phyloP scores from a whole-genome alignment of 768 basidiomycete genomes.

The Austroboletus festivus region DNA sequence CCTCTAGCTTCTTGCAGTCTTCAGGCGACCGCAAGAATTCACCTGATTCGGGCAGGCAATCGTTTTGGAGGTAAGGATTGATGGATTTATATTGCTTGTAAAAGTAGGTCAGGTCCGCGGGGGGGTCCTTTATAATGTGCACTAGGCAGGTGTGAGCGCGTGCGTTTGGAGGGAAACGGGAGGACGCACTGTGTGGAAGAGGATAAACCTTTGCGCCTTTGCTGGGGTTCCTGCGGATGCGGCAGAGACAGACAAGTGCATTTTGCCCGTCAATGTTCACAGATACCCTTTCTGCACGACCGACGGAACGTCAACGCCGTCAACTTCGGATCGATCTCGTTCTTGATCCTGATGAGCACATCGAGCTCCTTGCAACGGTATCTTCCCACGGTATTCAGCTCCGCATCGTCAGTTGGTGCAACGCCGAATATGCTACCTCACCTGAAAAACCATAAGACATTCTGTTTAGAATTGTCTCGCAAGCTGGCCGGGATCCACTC shows the following conservation, averaged over 20 bases:
- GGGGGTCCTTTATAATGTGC: slow-evolving; percentile 99
- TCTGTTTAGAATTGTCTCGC: too few species aligned
- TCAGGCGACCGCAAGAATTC: slow-evolving; percentile 90
- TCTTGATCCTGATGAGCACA: slow-evolving; percentile 98
- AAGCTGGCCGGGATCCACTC: too few species aligned
- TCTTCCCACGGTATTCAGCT: too few species aligned
- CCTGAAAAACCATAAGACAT: too few species aligned
- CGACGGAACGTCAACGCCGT: slow-evolving; percentile 93
- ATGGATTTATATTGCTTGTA: slow-evolving; percentile 99
- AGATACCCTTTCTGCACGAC: slow-evolving; percentile 93
- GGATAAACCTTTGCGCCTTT: slow-evolving; percentile 94
- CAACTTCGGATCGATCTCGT: slow-evolving; percentile 74
- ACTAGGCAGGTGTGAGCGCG: slow-evolving; percentile 45
- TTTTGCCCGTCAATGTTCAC: slow-evolving; percentile 99
- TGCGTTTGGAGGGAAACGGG: background rate
- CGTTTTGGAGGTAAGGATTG: slow-evolving; percentile 93
- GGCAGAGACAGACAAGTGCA: slow-evolving; percentile 94
- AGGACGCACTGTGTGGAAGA: slow-evolving; percentile 85
- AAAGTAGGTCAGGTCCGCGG: slow-evolving; percentile 86
- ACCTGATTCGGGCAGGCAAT: slow-evolving; percentile 78
- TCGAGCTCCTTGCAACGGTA: slow-evolving; percentile 90
- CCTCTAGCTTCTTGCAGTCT: slow-evolving; percentile 93
- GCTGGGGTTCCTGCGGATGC: slow-evolving; percentile 73
- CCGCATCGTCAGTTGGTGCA: too few species aligned
- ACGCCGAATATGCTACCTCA: too few species aligned